phyloP scores from a whole-genome alignment of 2,329 filamentous ascomycete species.

The Ascochyta koolunga region DNA sequence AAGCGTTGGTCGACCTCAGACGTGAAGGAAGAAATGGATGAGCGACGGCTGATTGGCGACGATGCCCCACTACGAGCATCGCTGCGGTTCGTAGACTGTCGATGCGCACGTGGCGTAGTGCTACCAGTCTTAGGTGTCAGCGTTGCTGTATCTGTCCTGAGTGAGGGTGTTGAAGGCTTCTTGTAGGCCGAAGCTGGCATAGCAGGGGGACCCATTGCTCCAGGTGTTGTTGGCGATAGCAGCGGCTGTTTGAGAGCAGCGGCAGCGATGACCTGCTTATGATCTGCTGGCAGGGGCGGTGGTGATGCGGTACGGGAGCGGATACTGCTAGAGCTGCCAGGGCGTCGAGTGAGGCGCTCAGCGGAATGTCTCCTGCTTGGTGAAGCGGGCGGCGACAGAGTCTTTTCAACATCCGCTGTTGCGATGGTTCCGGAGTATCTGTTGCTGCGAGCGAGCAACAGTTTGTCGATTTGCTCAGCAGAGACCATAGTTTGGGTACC shows the following conservation, averaged over 20 bases:
- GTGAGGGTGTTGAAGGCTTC: constrained; percentile 49
- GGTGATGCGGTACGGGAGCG: constrained; percentile 58
- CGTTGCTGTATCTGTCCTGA: constrained; percentile 51
- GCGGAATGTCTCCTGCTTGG: constrained; percentile 39
- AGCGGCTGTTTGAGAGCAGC: constrained; percentile 62
- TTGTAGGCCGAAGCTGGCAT: constrained; percentile 78
- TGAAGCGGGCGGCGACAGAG: constrained; percentile 43
- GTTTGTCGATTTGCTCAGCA: constrained; percentile 77
- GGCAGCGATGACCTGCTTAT: constrained; percentile 83
- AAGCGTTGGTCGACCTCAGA: constrained; percentile 93
- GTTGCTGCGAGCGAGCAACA: constrained; percentile 65
- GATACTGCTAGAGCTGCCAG: constrained; percentile 75
- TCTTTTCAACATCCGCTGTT: constrained; percentile 39
- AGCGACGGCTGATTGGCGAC: constrained; percentile 67
- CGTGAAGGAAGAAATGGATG: constrained; percentile 92
- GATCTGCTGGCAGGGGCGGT: constrained; percentile 81
- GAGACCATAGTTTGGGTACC: constrained; percentile 84
- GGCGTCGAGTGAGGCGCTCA: constrained; percentile 58
- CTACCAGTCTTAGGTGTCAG: constrained; percentile 55
- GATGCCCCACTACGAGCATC: constrained; percentile 53
- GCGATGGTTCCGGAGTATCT: constrained; percentile 35
- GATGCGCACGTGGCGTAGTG: constrained; percentile 61
- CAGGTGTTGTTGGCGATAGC: constrained; percentile 43
- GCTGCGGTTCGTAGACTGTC: constrained; percentile 51
- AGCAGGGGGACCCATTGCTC: constrained; percentile 81